Percentiles rank a stretch among this genome's conserved stretches.
phyloP scores from a whole-genome alignment of 495 filamentous ascomycete genomes.

The Neurospora sp. region DNA sequence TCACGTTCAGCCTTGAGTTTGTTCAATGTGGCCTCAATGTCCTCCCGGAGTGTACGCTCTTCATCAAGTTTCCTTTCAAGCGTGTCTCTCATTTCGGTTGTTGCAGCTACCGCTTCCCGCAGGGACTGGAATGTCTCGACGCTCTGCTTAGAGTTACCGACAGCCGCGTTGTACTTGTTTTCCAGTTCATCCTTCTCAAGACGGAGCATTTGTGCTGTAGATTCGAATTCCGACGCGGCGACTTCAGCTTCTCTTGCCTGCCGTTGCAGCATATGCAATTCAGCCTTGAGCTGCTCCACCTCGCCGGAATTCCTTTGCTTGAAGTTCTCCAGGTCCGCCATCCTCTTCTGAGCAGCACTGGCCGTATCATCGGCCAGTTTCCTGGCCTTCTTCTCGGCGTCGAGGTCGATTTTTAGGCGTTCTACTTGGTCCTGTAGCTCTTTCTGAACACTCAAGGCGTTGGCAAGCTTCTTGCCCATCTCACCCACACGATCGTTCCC shows the following conservation, averaged over 20 bases:
- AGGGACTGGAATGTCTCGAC: conserved; percentile 62
- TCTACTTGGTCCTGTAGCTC: conserved; percentile 66
- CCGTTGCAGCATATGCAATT: conserved; percentile 68
- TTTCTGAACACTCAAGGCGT: conserved; percentile 64
- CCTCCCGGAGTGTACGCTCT: conserved; percentile 65
- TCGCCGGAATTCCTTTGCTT: conserved; percentile 74
- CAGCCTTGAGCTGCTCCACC: conserved; percentile 71
- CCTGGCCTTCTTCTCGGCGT: conserved; percentile 68
- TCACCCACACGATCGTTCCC: conserved; percentile 63
- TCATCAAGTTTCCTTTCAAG: conserved; percentile 80
- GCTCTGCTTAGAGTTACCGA: conserved; percentile 58
- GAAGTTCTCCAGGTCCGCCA: conserved; percentile 70
- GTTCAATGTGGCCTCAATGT: conserved; percentile 65
- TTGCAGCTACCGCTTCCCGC: conserved; percentile 68
- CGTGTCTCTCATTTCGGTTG: conserved; percentile 58
- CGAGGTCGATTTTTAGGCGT: conserved; percentile 54
- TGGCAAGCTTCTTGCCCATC: conserved; percentile 70
- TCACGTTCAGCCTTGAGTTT: conserved; percentile 82
- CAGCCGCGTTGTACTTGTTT: conserved; percentile 55
- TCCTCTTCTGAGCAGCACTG: conserved; percentile 69
- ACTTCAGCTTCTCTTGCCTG: conserved; percentile 70
- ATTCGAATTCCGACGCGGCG: conserved; percentile 61
- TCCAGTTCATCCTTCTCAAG: conserved; percentile 78
- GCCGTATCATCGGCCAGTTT: conserved; percentile 83
- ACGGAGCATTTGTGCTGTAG: conserved; percentile 58